Base-by-base conservation (phyloP, 2,329 filamentous ascomycete species). In the Clonostachys solani region DNA sequence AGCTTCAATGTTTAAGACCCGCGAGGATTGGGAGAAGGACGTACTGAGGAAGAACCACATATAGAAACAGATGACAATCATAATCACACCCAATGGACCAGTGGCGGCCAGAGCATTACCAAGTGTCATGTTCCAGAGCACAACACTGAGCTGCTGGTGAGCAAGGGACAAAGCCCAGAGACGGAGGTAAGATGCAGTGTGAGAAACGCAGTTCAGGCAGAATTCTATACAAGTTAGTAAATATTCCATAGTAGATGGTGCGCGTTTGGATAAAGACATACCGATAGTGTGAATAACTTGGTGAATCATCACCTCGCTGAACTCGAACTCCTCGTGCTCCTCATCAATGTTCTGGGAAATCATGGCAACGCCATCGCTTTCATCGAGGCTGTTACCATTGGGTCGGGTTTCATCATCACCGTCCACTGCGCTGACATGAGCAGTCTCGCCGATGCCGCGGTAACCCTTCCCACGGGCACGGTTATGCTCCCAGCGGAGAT, bases 251-350 rank as follows among this genome's bases (percentile, higher is more conserved):
- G 29, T 8, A 23, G 16, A 15, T 12, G n/a, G 12, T 42, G 65
- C 94, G 99, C 75, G 97, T 99, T 78, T 99, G 89, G 91, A 55
- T 15, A 36, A 12, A 23, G 56, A 70, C 86, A 69, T 83, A 92
- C 89, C 91, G 61, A 97, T 97, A 16, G 92, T 97, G 74, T 97
- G 95, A 62, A 99, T 99, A 64, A 96, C 83, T 68, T 99, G 94
- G 71, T 99, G 94, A 62, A 99, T 99, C 91, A 99, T 96, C 53
- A 91, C 81, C 67, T 99, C 94, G 50, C 87, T 83, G 65, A 99
- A 99, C 59, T 99, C 94, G 65, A 99, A 99, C 63, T 99, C 94
- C 60, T 94, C 92, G 57, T 96, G 89, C 56, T 92, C 92, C 43
- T 89, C 89, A 40, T 78, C 79, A 55, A 95, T 82, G 61, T 94